Conservation (phyloP, 495 filamentous ascomycete species). For the Xylaria bambusicola region DNA sequence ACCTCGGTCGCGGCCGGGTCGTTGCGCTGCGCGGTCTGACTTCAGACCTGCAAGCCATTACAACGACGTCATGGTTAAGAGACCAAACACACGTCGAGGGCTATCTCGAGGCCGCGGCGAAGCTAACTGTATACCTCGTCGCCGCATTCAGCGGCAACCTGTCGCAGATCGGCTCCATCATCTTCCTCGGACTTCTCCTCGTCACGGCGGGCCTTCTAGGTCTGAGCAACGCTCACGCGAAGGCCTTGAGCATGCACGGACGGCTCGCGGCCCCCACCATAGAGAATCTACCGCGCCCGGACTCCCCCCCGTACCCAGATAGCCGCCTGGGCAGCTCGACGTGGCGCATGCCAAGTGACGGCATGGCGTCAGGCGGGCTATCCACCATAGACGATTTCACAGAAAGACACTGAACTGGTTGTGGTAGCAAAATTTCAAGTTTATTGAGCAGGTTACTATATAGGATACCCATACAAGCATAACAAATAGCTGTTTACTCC, state of each 20-base stretch:
- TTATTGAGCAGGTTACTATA: no score
- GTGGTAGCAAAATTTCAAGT: background rate
- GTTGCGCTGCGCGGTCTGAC: conserved; percentile 54
- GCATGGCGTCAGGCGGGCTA: conserved; percentile 10
- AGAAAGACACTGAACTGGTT: background rate
- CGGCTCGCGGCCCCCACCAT: conserved; percentile 37
- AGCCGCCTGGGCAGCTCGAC: conserved; percentile 11
- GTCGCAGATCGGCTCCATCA: conserved; percentile 46
- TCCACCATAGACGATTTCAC: background rate
- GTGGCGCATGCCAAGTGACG: conserved; percentile 11
- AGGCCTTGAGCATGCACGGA: conserved; percentile 42
- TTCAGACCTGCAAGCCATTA: conserved; percentile 60
- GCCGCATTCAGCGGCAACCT: conserved; percentile 55
- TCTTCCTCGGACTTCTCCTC: conserved; percentile 52
- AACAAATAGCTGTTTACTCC: no score
- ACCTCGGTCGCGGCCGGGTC: conserved; percentile 31
- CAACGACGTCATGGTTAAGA: conserved; percentile 56
- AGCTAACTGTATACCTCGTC: conserved; percentile 56
- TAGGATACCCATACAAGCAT: no score
- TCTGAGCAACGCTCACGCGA: conserved; percentile 51
- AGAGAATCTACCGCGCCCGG: conserved; percentile 21
- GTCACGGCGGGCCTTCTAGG: conserved; percentile 51
- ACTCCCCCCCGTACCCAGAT: conserved; percentile 17
- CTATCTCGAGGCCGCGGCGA: conserved; percentile 48
- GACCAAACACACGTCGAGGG: conserved; percentile 53